Conservation (phyloP, 179 eudicot genomes). For the Pouteria campechiana region DNA sequence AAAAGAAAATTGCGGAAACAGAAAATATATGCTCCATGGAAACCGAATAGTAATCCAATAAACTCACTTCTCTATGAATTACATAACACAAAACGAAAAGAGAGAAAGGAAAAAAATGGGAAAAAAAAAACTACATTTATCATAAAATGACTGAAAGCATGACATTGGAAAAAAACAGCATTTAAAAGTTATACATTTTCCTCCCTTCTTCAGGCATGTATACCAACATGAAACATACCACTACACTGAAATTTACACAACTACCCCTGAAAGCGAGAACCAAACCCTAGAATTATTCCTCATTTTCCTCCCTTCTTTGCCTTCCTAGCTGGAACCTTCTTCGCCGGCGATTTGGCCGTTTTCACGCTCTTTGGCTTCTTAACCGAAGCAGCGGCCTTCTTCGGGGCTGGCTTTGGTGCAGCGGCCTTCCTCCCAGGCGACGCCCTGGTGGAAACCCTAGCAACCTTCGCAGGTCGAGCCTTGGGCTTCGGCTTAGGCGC, state of each 20-base stretch:
- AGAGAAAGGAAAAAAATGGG: too few species aligned
- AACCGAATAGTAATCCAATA: too few species aligned
- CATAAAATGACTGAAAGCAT: too few species aligned
- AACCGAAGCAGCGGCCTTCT: slow-evolving; percentile 12
- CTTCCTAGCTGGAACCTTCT: slow-evolving; percentile 15
- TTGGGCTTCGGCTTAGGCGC: slow-evolving; percentile 11
- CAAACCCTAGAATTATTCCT: not conserved
- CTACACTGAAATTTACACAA: slow-evolving; percentile 18
- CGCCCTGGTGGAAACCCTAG: slow-evolving; percentile 16
- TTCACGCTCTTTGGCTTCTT: slow-evolving; percentile 8
- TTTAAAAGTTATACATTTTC: too few species aligned
- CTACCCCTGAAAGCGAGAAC: slow-evolving; percentile 4
- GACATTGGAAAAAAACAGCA: too few species aligned
- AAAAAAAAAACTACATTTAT: too few species aligned
- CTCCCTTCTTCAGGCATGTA: too few species aligned
- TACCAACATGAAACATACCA: too few species aligned
- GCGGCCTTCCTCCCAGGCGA: slow-evolving; percentile 17
- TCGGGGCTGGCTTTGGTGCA: slow-evolving; percentile 5
- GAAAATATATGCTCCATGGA: too few species aligned
- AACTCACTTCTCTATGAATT: too few species aligned
- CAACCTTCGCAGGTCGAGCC: slow-evolving; percentile 14
- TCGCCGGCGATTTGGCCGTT: slow-evolving; percentile 16
- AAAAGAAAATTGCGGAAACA: too few species aligned
- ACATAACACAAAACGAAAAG: too few species aligned
- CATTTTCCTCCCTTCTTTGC: slow-evolving; percentile 14